A percentile compares a stretch with the other conserved stretches of the same genome.
These are phyloP conservation scores for Macrophomina tecta DNA, from an alignment of 2,329 filamentous ascomycete genomes.

Conservation along the genomic window DNA sequence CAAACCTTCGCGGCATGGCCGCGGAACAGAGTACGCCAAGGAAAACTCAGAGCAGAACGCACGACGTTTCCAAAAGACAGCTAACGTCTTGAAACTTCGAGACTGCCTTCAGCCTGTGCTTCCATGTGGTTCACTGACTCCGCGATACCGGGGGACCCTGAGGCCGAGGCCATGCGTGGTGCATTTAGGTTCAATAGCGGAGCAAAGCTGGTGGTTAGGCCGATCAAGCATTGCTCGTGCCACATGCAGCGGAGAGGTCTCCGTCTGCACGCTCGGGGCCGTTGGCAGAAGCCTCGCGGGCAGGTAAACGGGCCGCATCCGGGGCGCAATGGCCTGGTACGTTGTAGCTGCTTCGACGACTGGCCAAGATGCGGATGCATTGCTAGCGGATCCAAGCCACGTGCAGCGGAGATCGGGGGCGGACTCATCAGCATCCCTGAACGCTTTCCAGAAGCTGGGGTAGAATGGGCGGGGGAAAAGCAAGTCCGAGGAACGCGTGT, in stretches of 20 bases:
- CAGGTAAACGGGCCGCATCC: neutral
- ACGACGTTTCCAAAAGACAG: neutral
- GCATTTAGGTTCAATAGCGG: constrained; percentile 1
- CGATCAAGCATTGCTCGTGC: neutral
- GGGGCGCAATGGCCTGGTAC: too few relatives aligned
- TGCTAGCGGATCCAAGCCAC: neutral
- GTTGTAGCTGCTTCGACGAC: neutral
- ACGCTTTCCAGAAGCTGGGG: neutral
- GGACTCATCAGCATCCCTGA: neutral
- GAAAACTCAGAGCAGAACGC: neutral
- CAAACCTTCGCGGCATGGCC: neutral
- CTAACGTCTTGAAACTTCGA: neutral
- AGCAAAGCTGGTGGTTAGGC: neutral
- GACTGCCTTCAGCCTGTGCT: neutral
- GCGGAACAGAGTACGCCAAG: neutral
- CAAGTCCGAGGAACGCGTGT: neutral
- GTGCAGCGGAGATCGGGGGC: neutral
- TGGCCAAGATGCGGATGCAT: neutral
- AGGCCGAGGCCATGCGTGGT: neutral
- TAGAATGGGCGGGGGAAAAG: neutral
- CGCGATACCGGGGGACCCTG: neutral
- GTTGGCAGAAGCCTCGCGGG: neutral
- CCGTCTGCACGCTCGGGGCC: neutral
- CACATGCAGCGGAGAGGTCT: neutral
- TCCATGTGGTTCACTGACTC: constrained; percentile 10